Base-by-base conservation (phyloP, 2,329 filamentous ascomycete species). In the Madurella fahalii region DNA sequence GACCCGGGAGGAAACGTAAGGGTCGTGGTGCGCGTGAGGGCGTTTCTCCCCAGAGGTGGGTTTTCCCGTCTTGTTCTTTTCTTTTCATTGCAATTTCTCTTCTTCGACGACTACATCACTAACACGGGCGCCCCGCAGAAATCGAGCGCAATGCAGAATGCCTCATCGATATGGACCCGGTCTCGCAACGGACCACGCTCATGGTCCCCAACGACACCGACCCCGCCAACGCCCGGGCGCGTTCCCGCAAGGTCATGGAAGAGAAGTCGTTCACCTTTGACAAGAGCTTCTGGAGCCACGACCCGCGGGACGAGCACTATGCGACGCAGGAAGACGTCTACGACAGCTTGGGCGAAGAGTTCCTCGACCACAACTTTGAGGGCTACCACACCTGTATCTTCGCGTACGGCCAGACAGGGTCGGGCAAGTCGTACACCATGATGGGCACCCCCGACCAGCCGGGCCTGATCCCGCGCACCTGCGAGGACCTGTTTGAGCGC, bases 321-420 rank as follows among this genome's bases (percentile, higher is more conserved):
- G 92, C 94, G 3, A 82, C 87, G 58, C 94, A 99, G 70, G 89
- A 91, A 65, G 89, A 96, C 65, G 87, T 99, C 53, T 97, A 99
- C 77, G 90, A 94, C 67, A 88, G 87, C 56, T 81, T 99, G 20
- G 94, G 94, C 52, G 91, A 96, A 70, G 94, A 97, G 68, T 97
- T 99, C 63, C 81, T 99, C 59, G 94, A 99, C 71, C 94, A 99
- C 79, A 99, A 99, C 74, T 99, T 99, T 66, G 92, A 96, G 69
- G 94, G 94, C 60, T 99, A 99, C 75, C 93, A 99, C 73, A 99
- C 94, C 0, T 99, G 94, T 71, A 99, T 99, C 63, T 97, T 99
- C 68, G 94, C 94, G 57, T 97, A 99, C 67, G 94, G 94, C 11
- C 94, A 99, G 76, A 99, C 94, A 0, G 94, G 94, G 20, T 95